phyloP scores from a whole-genome alignment of 2,329 filamentous ascomycete genomes.

The Incumbomyces delicatus region DNA sequence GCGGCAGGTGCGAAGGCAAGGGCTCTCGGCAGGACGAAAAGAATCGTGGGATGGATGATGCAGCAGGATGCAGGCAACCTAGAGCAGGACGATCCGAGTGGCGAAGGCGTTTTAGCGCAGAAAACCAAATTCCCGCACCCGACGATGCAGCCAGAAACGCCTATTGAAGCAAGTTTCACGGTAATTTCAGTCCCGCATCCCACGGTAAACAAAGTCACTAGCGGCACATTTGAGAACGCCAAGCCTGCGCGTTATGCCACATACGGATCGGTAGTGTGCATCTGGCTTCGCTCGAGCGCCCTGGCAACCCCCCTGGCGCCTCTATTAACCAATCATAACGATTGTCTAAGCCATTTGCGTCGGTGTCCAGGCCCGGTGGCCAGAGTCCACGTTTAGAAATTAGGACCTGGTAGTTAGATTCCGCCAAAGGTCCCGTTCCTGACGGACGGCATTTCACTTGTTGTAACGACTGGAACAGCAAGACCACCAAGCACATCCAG shows the following conservation, averaged over 20 bases:
- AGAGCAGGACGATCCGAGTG: constrained; percentile 2
- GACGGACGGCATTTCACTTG: too few relatives aligned
- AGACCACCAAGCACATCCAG: too few relatives aligned
- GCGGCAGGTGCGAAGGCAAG: too few relatives aligned
- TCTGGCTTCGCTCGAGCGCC: too few relatives aligned
- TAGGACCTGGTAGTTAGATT: too few relatives aligned
- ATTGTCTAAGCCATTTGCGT: background rate
- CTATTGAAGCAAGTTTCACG: background rate
- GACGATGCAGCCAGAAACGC: background rate
- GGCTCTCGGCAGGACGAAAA: background rate
- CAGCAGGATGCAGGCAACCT: background rate
- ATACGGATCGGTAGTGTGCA: background rate
- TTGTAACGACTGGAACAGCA: too few relatives aligned
- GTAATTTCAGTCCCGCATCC: constrained; percentile 4
- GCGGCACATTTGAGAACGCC: constrained; percentile 3
- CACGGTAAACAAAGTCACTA: constrained; percentile 3
- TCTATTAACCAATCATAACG: background rate
- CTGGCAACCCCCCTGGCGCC: background rate
- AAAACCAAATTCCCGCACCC: background rate
- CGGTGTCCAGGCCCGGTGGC: background rate
- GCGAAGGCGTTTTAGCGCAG: background rate
- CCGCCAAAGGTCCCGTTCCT: too few relatives aligned
- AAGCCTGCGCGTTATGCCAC: background rate
- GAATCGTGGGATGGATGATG: constrained; percentile 2
- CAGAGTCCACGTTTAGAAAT: too few relatives aligned